Evolutionary conservation across 805 yeast species (phyloP), one percentile per base, ranked within the genome.

Genomic region (Candida vartiovaarae): DNA sequence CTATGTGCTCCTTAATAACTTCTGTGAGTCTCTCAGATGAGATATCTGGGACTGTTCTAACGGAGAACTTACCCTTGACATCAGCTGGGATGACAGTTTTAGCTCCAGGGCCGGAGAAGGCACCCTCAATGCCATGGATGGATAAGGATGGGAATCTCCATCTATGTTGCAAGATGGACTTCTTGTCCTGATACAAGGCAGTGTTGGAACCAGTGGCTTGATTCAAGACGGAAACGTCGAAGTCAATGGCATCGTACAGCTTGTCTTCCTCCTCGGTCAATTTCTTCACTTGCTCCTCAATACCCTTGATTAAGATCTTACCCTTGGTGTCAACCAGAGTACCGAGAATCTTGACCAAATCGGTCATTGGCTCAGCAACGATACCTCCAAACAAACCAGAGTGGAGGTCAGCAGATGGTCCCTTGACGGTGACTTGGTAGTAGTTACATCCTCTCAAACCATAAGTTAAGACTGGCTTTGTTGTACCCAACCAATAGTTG

Each of bases 71-170:
- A 59, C 99, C 99, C 42, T 71, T 66, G 31, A 93, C 98, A 62
- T 82, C 84, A 39, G 96, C 86, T 32, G 99, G 99, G 53, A 93
- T 93, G 41, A 93, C 99, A 31, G 99, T 93, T 73, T 93, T 93
- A 46, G 98, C 99, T 52, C 99, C 99, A 38, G 84, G 76, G 36
- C 85, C 91, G 39, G 84, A 82, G 66, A 93, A 93, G 5, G 98
- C 99, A 51, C 99, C 99, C 68, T 93, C 99, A 44, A 93, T 76
- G 54, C 99, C 99, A 67, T 93, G 99, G 53, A 93, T 66, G 3
- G 98, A 90, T 57, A 93, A 73, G 6, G 98, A 88, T 44, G 99
- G 99, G 69, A 74, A 89, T 75, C 99, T 84, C 99, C 99, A 93
- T 76, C 99, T 82, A 67, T 90, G 97, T 84, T 89, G 91, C 58